phyloP scores from a whole-genome alignment of 2,329 filamentous ascomycete species.

The Pseudogymnoascus sp. region DNA sequence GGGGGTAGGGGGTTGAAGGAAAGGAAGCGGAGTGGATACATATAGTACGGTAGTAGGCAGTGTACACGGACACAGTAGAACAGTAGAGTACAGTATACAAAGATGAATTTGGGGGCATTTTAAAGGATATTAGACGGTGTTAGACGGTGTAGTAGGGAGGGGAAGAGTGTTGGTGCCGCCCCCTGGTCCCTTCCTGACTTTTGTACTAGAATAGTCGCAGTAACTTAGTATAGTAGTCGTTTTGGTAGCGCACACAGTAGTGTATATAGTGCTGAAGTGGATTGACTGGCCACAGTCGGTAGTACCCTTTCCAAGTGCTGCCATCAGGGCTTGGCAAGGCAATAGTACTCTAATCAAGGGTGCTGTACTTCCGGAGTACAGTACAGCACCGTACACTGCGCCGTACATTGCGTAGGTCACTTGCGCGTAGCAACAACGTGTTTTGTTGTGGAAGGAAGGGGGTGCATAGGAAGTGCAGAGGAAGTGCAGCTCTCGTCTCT shows the following conservation, averaged over 20 bases:
- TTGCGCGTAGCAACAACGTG: neutral
- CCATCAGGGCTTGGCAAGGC: neutral
- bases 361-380: neutral
- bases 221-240: neutral
- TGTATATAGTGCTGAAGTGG: neutral
- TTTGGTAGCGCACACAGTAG: neutral
- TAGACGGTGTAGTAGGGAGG: neutral
- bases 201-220: slow-evolving; percentile 3
- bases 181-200: neutral
- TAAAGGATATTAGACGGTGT: too few species aligned
- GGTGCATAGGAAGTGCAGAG: too few species aligned
- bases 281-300: neutral
- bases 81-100: neutral
- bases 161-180: neutral
- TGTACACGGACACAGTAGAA: too few species aligned
- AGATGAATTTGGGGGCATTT: neutral
- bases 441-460: neutral
- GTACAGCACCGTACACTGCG: neutral
- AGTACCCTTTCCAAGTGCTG: neutral
- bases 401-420: neutral
- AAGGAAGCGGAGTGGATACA: slow-evolving; percentile 1
- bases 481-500: neutral
- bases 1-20: neutral
- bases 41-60: too few species aligned
- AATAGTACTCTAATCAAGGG: neutral